Evolutionary conservation across 352 stramenopile species (phyloP).

Genomic region (Globisporangium irregulare): DNA sequence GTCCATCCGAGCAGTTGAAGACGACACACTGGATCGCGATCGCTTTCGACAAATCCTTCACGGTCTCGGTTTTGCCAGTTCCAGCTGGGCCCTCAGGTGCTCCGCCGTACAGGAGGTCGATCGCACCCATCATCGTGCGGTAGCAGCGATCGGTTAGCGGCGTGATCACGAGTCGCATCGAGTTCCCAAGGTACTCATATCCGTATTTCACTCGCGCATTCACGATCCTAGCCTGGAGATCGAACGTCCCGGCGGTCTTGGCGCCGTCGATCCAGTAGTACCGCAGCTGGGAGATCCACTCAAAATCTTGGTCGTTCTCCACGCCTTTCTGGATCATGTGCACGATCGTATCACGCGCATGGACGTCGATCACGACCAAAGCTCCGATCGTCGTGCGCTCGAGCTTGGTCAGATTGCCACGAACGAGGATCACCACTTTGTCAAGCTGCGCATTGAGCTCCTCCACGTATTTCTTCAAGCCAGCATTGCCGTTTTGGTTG

Average conservation of each 20-base stretch:
- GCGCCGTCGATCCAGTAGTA: slow-evolving; percentile 90
- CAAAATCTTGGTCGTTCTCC: slow-evolving; percentile 89
- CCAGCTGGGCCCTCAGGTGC: slow-evolving; percentile 92
- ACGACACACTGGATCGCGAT: slow-evolving; percentile 95
- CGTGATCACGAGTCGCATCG: slow-evolving; percentile 93
- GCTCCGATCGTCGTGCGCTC: slow-evolving; percentile 91
- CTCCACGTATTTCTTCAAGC: slow-evolving; percentile 75
- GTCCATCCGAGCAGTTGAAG: slow-evolving; percentile 91
- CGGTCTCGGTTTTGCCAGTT: slow-evolving; percentile 94
- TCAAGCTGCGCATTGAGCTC: slow-evolving; percentile 87
- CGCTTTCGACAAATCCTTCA: slow-evolving; percentile 94
- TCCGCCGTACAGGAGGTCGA: slow-evolving; percentile 92
- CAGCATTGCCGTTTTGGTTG: slow-evolving; percentile 56
- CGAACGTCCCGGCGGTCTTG: slow-evolving; percentile 43
- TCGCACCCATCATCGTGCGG: slow-evolving; percentile 93
- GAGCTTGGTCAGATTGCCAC: slow-evolving; percentile 89
- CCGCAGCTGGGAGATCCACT: slow-evolving; percentile 92
- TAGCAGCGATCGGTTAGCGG: slow-evolving; percentile 94
- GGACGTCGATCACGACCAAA: slow-evolving; percentile 92
- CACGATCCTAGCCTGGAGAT: slow-evolving; percentile 87
- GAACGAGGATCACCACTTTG: slow-evolving; percentile 90
- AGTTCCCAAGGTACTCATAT: slow-evolving; percentile 93
- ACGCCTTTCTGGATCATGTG: slow-evolving; percentile 91
- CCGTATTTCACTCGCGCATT: slow-evolving; percentile 87
- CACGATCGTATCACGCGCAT: slow-evolving; percentile 89